Evolutionary conservation across 495 filamentous ascomycete species (phyloP).

Genomic region (Xylaria castorea): DNA sequence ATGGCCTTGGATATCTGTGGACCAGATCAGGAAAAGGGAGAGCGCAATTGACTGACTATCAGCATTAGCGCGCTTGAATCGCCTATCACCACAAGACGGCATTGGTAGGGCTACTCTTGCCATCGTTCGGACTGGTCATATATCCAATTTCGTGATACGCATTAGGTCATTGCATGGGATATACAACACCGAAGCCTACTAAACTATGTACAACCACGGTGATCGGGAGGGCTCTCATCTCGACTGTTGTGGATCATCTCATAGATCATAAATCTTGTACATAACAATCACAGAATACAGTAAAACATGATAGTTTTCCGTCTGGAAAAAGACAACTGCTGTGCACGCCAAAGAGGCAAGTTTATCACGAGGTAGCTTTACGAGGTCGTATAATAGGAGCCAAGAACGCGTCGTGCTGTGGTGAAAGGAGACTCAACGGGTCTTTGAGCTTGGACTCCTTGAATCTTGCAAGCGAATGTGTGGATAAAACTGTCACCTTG

Average conservation of each 20-base stretch:
- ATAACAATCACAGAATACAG: constrained; percentile 14
- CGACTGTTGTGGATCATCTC: neutral
- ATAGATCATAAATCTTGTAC: constrained; percentile 7
- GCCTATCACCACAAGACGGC: neutral
- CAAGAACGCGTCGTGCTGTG: neutral
- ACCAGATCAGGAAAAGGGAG: neutral
- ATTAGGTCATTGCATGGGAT: neutral
- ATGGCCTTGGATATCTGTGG: neutral
- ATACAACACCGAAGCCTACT: neutral
- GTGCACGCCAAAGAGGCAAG: neutral
- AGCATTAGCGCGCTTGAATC: neutral
- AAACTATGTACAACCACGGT: neutral
- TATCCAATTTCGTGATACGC: neutral
- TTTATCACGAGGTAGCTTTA: neutral
- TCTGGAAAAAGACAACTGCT: neutral
- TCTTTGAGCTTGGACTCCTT: constrained; percentile 14
- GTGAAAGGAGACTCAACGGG: constrained; percentile 26
- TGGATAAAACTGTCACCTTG: neutral
- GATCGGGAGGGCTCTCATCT: neutral
- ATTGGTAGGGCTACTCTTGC: neutral
- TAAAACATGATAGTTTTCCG: neutral
- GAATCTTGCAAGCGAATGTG: constrained; percentile 28
- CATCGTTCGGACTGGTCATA: neutral
- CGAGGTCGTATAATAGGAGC: neutral
- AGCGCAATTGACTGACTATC: neutral